phyloP scores from a whole-genome alignment of 805 yeast species.

The Clavispora carvajalis region DNA sequence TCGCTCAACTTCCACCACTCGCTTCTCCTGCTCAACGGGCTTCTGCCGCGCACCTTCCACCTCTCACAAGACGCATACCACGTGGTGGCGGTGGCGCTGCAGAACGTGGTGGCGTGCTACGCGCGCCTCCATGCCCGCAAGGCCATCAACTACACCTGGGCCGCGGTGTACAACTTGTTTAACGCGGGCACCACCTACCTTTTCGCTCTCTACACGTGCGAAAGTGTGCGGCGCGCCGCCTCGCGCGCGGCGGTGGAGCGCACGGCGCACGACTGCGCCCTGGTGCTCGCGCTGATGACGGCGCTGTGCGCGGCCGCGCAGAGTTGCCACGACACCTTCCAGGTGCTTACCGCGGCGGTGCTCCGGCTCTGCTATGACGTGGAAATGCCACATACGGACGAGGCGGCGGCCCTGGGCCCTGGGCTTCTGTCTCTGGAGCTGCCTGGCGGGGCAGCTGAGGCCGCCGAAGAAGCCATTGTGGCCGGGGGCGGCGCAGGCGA shows the following conservation, averaged over 20 bases:
- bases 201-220: slow-evolving; percentile 68
- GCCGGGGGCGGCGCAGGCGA: too few relatives aligned
- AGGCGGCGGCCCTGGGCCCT: too few relatives aligned
- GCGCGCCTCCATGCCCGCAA: slow-evolving; percentile 49
- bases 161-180: slow-evolving; percentile 81
- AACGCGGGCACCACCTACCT: slow-evolving; percentile 86
- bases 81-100: slow-evolving; percentile 57
- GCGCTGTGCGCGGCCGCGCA: slow-evolving; percentile 77
- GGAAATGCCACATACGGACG: too few relatives aligned
- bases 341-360: slow-evolving; percentile 67
- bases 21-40: slow-evolving; percentile 64
- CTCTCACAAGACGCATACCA: slow-evolving; percentile 50
- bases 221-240: slow-evolving; percentile 43
- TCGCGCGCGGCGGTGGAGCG: slow-evolving; percentile 39
- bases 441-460: too few relatives aligned
- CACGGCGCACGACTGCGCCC: slow-evolving; percentile 51
- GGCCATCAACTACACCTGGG: slow-evolving; percentile 83
- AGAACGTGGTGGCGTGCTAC: slow-evolving; percentile 61
- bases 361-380: slow-evolving; percentile 51
- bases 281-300: slow-evolving; percentile 53
- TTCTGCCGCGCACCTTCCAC: slow-evolving; percentile 63
- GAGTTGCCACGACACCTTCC: slow-evolving; percentile 66
- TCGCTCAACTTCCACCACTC: slow-evolving; percentile 75
- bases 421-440: too few relatives aligned
- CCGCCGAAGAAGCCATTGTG: too few relatives aligned